Percentiles rank a stretch among this genome's conserved stretches.
Evolutionary conservation across 345 rosid species (phyloP).

Genomic region (Cochlearia excelsa): DNA sequence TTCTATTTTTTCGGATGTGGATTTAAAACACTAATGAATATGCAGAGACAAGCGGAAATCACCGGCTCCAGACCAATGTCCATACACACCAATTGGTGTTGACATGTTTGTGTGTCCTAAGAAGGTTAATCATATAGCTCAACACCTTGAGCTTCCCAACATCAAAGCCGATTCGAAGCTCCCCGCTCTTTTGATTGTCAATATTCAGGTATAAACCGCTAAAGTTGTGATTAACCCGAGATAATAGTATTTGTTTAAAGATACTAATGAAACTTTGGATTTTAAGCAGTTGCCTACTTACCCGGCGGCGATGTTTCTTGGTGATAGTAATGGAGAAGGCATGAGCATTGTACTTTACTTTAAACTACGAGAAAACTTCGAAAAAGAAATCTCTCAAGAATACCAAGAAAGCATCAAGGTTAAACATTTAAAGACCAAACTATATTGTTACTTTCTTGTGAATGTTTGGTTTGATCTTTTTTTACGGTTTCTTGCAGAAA

Average conservation of each 20-base stretch:
- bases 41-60: slow-evolving; percentile 82
- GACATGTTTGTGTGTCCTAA: slow-evolving; percentile 68
- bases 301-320: slow-evolving; percentile 86
- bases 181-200: slow-evolving; percentile 81
- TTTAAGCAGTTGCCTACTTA: slow-evolving; percentile 76
- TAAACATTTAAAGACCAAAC: no score
- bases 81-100: slow-evolving; percentile 74
- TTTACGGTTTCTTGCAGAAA: slow-evolving; percentile 49
- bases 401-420: slow-evolving; percentile 74
- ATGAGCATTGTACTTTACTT: slow-evolving; percentile 89
- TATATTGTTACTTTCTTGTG: no score
- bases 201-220: slow-evolving; percentile 98
- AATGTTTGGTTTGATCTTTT: background rate
- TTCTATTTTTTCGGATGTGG: no score
- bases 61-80: slow-evolving; percentile 57
- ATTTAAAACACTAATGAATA: no score
- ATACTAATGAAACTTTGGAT: background rate
- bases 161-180: slow-evolving; percentile 57
- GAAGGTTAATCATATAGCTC: slow-evolving; percentile 92
- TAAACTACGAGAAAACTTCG: slow-evolving; percentile 60
- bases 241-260: no score
- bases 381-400: slow-evolving; percentile 56
- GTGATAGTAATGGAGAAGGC: slow-evolving; percentile 90
- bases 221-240: no score
- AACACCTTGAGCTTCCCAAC: slow-evolving; percentile 82